Evolutionary conservation across 805 yeast species (phyloP), one percentile per base, ranked within the genome.

Genomic region (Suhomyces sp.): DNA sequence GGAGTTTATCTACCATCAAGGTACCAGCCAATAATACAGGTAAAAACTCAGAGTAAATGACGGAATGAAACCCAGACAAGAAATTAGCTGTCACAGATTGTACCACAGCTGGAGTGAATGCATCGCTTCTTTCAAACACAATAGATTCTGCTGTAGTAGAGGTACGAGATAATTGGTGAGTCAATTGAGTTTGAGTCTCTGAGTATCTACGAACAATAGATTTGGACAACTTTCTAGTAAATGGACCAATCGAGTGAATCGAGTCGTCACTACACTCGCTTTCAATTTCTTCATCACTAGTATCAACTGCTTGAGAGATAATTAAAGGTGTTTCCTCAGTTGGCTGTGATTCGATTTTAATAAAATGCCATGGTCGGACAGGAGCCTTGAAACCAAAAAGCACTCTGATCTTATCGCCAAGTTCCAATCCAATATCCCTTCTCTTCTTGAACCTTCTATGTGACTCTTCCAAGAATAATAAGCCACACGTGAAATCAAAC

Each of bases 401-500:
- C 9, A 29, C 16, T 9, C 38, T 18, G 34, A 61, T 31, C 22
- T 38, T 35, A 42, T 73, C 77, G 19, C 79, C 80, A 10, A 65
- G 14, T 16, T 62, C 71, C 4, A 74, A 46, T 4, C 79, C 76
- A 24, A 50, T 40, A 48, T 77, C 81, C 35, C 58, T 60, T 31
- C 63, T 54, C 32, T 55, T 42, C 39, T 60, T 64, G 25, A 56
- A 51, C 14, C 51, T 48, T 11, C 60, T 67, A 43, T 73, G 77
- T 3, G 81, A 74, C 47, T 77, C 82, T 42, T 75, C 79, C 25
- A 77, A 53, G 42, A 76, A 75, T 28, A 77, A 58, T 29, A 70
- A 46, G 2, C 73, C 72, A 26, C 60, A 38, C 2, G 63, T 8
- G 26, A 67, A 39, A 30, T 77, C 63, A 19, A 50, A 32, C 29